Conservation (phyloP, 306 rosid species). For the Echinosophora koreensis region DNA sequence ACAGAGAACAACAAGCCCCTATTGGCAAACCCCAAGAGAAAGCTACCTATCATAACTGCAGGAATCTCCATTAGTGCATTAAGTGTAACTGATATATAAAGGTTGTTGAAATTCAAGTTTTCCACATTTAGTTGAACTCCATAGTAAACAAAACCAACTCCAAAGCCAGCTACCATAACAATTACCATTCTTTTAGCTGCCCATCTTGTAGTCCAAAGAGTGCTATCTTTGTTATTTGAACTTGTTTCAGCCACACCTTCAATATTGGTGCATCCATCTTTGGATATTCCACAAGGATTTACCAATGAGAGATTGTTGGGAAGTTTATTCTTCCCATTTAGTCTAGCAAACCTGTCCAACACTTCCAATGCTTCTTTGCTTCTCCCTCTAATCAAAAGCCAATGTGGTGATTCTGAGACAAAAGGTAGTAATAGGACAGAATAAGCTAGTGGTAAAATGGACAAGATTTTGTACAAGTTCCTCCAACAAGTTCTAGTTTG, state of each 20-base stretch:
- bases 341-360: constrained; percentile 41
- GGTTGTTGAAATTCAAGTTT: constrained; percentile 45
- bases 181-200: constrained; percentile 45
- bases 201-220: constrained; percentile 48
- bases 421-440: constrained; percentile 35
- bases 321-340: constrained; percentile 38
- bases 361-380: constrained; percentile 42
- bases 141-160: constrained; percentile 56
- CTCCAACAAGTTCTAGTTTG: constrained; percentile 49
- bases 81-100: constrained; percentile 37
- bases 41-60: constrained; percentile 39
- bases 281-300: constrained; percentile 18
- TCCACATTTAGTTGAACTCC: constrained; percentile 53
- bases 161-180: constrained; percentile 49
- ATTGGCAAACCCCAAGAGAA: constrained; percentile 38
- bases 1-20: constrained; percentile 38
- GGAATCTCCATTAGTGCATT: constrained; percentile 46
- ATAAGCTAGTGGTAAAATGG: constrained; percentile 42
- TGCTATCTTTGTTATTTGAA: neutral
- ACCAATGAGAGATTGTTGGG: constrained; percentile 34
- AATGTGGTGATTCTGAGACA: constrained; percentile 47
- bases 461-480: constrained; percentile 37
- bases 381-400: constrained; percentile 46
- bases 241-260: constrained; percentile 4
- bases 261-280: neutral